Evolutionary conservation across 148 eudicot species (phyloP), one percentile per base, ranked within the genome.

Genomic region (Rhododendron mucronatum): DNA sequence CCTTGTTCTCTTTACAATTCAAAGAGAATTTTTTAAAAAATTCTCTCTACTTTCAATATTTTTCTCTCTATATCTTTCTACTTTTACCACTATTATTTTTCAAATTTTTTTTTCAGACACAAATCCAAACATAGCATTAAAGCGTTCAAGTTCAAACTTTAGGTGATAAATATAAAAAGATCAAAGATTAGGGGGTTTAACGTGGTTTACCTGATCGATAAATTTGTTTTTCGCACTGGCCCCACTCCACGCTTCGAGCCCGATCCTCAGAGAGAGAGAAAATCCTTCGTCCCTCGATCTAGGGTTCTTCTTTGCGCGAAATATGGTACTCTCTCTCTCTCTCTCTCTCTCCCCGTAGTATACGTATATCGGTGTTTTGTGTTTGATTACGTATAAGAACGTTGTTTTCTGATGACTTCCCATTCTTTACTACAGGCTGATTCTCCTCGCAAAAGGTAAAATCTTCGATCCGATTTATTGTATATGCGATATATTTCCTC

Each of bases 401-500:
- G 12, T 13, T 71, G 33, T 69, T 45, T 67, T 28, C 83, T 83
- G 30, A 87, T 39, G 55, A 48, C 69, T 82, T 86, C 28, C 79
- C 33, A 33, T 76, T 67, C 83, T 89, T 87, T 47, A 7, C 50
- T 57, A 90, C 95, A 95, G 98, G 94, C 94, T n/a, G 98, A 93
- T 87, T 92, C 96, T 88, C 96, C 92, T 83, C 95, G 98, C 45
- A 90, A 86, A 88, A 91, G 98, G 98, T 92, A 37, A 87, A 81
- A 3, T 79, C 53, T 39, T 48, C 55, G 6, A 16, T 75, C 10
- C 6, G 30, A 35, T 81, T 39, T 86, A 4, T 67, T 23, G 23
- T 26, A 4, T n/a, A 44, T 39, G n/a, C 16, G 61, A 28, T 59
- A 12, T 39, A 28, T 5, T 86, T 13, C 20, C 21, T 45, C 45